Evolutionary conservation across 2,329 filamentous ascomycete species (phyloP), one percentile per base, ranked within the genome.

Genomic region (Colletotrichum abscissum): DNA sequence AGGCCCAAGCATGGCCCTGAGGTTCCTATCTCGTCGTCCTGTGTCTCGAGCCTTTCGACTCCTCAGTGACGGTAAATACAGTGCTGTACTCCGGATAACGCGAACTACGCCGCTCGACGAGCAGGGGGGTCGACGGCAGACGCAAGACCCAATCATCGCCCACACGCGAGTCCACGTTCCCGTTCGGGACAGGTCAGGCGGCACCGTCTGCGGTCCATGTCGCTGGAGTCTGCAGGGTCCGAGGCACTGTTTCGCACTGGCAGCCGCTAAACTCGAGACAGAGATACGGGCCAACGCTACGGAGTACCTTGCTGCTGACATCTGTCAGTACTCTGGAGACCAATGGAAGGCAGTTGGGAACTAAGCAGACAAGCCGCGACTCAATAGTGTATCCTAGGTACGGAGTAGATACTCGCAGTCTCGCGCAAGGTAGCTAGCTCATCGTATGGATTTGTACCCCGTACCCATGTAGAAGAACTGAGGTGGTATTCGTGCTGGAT

Each of bases 201-300:
- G 59, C 59, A 55, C 52, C 54, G 33, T 54, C 42, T 73, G 66
- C 54, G 56, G 55, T 62, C 67, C 70, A 35, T 59, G 35, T 65
- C 24, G 67, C 56, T 60, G 60, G 49, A 62, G 60, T n/a, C 72
- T 73, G 65, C 72, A 73, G 72, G 72, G 72, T 74, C 72, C 69
- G 69, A 66, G 72, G 72, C 55, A 67, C 54, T 60, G 68, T 58
- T 54, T 63, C 42, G 57, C 26, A 46, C 63, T 16, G 54, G 52
- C 9, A 22, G 63, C 54, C 54, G 52, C 63, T 49, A 57, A 49
- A 49, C 16, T 46, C 63, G 52, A 66, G 63, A 65, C 63, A 65
- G 28, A 46, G 42, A 28, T 49, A 33, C 22, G 24, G 35, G 22
- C 59, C 59, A 35, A 57, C 26, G 33, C 35, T 56, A n/a, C n/a